These are phyloP conservation scores for Lipomyces sp. DNA, from an alignment of 805 yeast species.

Conservation along the genomic window DNA sequence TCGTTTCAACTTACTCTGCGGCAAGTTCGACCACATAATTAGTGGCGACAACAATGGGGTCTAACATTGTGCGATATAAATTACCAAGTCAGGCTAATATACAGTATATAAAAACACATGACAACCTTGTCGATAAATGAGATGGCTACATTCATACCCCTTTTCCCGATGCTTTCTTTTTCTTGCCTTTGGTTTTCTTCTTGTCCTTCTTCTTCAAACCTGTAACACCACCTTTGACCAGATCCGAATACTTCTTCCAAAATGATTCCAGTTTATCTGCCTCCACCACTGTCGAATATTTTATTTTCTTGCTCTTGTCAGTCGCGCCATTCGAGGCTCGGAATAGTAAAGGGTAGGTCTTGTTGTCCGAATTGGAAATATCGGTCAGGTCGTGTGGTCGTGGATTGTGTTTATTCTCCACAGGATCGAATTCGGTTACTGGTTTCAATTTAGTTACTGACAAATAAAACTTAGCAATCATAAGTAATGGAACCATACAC, in stretches of 20 bases:
- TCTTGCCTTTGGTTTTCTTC: conserved; percentile 66
- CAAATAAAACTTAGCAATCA: neutral
- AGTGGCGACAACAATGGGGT: no score
- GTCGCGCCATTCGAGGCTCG: conserved; percentile 66
- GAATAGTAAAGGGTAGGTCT: conserved; percentile 65
- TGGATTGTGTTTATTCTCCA: conserved; percentile 31
- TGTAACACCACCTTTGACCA: conserved; percentile 68
- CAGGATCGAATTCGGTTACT: conserved; percentile 26
- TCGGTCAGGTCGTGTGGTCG: conserved; percentile 25
- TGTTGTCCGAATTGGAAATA: conserved; percentile 15
- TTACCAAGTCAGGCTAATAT: neutral
- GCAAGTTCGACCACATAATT: no score
- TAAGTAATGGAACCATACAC: conserved; percentile 30
- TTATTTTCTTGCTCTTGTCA: conserved; percentile 52
- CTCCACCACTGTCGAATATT: conserved; percentile 74
- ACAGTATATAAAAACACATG: conserved; percentile 1
- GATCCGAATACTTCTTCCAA: conserved; percentile 75
- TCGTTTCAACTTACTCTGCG: no score
- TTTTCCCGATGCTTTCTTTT: conserved; percentile 43
- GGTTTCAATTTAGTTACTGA: conserved; percentile 20
- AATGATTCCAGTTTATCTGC: conserved; percentile 65
- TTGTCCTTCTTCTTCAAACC: conserved; percentile 85
- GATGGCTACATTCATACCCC: conserved; percentile 10
- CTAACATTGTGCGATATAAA: neutral
- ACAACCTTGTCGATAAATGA: neutral